These are phyloP conservation scores for Gossypioides kirkii DNA, from an alignment of 345 rosid genomes.

Conservation along the genomic window DNA sequence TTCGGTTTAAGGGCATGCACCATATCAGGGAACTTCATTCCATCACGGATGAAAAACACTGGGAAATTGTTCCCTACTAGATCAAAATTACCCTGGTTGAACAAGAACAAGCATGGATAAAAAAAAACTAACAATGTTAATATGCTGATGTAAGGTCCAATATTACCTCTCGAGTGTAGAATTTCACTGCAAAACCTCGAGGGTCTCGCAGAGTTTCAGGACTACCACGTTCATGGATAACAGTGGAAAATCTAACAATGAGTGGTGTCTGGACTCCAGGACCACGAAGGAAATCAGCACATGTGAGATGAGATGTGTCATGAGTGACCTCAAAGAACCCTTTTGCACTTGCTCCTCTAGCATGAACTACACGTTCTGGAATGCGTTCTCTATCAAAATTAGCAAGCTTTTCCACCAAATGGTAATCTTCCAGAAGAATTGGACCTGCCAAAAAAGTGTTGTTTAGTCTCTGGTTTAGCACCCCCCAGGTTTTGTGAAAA, in stretches of 20 bases:
- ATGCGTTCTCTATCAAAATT: constrained; percentile 88
- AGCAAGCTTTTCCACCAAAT: constrained; percentile 87
- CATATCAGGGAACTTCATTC: constrained; percentile 93
- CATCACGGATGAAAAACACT: constrained; percentile 90
- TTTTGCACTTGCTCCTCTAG: constrained; percentile 97
- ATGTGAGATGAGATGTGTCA: constrained; percentile 62
- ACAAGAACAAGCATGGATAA: no score
- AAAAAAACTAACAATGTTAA: no score
- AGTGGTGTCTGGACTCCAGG: constrained; percentile 96
- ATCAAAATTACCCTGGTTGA: constrained; percentile 82
- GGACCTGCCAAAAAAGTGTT: constrained; percentile 50
- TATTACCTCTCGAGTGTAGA: constrained; percentile 90
- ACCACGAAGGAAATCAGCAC: constrained; percentile 92
- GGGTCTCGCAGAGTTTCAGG: constrained; percentile 97
- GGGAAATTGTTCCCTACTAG: constrained; percentile 98
- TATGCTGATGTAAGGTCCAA: no score
- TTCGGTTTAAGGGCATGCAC: constrained; percentile 90
- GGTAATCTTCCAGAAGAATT: constrained; percentile 92
- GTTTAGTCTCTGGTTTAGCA: not conserved
- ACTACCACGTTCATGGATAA: constrained; percentile 97
- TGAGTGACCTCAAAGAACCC: constrained; percentile 98
- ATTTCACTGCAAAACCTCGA: constrained; percentile 95
- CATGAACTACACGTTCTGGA: constrained; percentile 99
- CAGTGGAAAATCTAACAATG: constrained; percentile 94
- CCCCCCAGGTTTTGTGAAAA: no score